These are phyloP conservation scores for Aurifilum marmelostoma DNA, from an alignment of 2,329 filamentous ascomycete genomes.

Conservation along the genomic window DNA sequence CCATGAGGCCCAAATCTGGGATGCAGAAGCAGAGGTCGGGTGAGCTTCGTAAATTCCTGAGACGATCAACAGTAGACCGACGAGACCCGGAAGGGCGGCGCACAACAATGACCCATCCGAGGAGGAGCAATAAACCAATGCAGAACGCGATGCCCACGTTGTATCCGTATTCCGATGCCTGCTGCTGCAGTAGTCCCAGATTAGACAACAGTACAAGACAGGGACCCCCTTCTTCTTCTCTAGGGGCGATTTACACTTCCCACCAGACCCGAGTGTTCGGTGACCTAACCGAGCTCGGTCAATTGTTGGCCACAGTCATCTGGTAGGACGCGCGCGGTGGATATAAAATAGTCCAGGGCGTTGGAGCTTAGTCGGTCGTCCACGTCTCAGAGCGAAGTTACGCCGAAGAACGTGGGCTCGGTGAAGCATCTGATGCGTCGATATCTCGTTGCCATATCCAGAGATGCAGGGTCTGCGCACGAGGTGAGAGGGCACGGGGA, in stretches of 20 bases:
- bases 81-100: neutral
- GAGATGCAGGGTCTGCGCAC: neutral
- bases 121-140: neutral
- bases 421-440: conserved; percentile 10
- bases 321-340: conserved; percentile 1
- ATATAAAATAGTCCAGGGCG: neutral
- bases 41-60: neutral
- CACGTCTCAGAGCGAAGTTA: neutral
- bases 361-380: neutral
- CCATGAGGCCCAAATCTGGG: neutral
- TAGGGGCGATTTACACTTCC: neutral
- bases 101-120: neutral
- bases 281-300: conserved; percentile 7
- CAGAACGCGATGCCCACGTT: neutral
- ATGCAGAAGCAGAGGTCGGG: neutral
- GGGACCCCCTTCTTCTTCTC: neutral
- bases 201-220: neutral
- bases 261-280: conserved; percentile 6
- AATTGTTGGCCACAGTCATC: neutral
- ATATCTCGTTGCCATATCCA: neutral
- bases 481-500: neutral
- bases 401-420: conserved; percentile 14
- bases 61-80: neutral
- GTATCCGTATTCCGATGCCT: conserved; percentile 5
- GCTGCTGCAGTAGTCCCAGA: neutral